Percentiles rank a stretch among this genome's conserved stretches.
phyloP scores from a whole-genome alignment of 2,329 filamentous ascomycete genomes.

The Ophioceras dolichostomum region DNA sequence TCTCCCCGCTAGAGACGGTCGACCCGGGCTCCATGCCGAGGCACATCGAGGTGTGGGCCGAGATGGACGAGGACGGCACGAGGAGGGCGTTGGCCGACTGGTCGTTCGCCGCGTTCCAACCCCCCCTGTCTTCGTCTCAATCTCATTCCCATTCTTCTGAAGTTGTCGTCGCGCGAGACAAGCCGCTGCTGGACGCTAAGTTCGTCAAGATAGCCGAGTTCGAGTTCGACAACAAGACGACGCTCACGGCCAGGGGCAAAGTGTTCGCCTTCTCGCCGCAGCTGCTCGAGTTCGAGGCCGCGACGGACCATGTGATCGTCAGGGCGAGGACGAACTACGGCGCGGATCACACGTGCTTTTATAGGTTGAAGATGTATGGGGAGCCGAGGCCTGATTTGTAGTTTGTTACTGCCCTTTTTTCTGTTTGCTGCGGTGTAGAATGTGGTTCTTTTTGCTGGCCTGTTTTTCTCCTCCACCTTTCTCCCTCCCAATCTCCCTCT shows the following conservation, averaged over 20 bases:
- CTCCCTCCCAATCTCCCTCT: background rate
- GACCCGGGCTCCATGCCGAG: slow-evolving; percentile 50
- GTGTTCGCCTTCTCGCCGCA: slow-evolving; percentile 40
- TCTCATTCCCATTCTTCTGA: too few relatives aligned
- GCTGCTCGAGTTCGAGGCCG: slow-evolving; percentile 30
- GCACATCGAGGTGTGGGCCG: slow-evolving; percentile 59
- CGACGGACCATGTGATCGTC: slow-evolving; percentile 40
- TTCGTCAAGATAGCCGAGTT: slow-evolving; percentile 49
- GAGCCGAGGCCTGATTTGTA: slow-evolving; percentile 10
- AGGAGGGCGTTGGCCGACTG: slow-evolving; percentile 26
- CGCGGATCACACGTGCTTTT: slow-evolving; percentile 52
- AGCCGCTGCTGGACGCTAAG: slow-evolving; percentile 19
- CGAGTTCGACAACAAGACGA: slow-evolving; percentile 32
- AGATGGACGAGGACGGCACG: slow-evolving; percentile 34
- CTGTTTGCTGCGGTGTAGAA: background rate
- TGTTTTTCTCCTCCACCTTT: background rate
- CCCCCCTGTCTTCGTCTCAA: too few relatives aligned
- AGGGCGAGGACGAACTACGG: slow-evolving; percentile 48
- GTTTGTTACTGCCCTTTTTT: too few relatives aligned
- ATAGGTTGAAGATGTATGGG: slow-evolving; percentile 48
- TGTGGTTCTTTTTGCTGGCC: background rate
- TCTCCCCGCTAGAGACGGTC: slow-evolving; percentile 47
- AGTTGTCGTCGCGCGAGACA: slow-evolving; percentile 8
- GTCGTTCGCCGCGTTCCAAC: slow-evolving; percentile 26
- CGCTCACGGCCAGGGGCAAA: slow-evolving; percentile 28